Base-by-base conservation (phyloP, 2,329 filamentous ascomycete species). In the Fusarium pseudoanthophilum region DNA sequence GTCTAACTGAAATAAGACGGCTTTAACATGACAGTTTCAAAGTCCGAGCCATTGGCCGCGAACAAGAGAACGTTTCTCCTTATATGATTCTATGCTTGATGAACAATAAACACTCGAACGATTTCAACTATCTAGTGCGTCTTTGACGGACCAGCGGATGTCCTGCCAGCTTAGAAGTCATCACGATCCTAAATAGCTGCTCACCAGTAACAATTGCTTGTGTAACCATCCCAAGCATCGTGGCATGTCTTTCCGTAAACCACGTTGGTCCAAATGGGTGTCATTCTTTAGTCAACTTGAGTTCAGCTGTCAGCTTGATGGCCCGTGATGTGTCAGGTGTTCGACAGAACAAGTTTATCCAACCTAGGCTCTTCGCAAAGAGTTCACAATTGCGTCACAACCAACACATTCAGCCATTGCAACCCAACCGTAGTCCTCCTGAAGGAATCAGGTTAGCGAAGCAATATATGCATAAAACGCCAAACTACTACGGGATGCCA, bases 141-240 rank as follows among this genome's bases (percentile, higher is more conserved):
- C 32, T n/a, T 55, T 21, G 24, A 34, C 14, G 24, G 42, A 46
- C 39, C 37, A 46, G 48, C 40, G 36, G 36, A 52, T 34, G 46
- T 69, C 20, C 34, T 26, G 11, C 20, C 51, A 42, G 36, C 16
- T 34, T n/a, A 45, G 26, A 60, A 36, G 45, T 13, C 34, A 49
- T 61, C 40, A 49, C 39, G 40, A 61, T 48, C n/a, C 42, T 30
- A 37, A 28, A 46, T 21, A n/a, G 30, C 37, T 34, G 24, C 48
- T 42, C 36, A 49, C 37, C 57, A 46, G 58, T 55, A 30, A 46
- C 24, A 56, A 45, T 26, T 49, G 30, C 49, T 58, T 55, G 69
- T 72, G 69, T 72, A 69, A 72, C 69, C 69, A 69, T 34, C 52
- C 59, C 43, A 48, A 40, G 30, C 67, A 52, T 64, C 51, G 64